Conservation (phyloP, 108 stramenopile genomes). For the Parietichytrium sp. region DNA sequence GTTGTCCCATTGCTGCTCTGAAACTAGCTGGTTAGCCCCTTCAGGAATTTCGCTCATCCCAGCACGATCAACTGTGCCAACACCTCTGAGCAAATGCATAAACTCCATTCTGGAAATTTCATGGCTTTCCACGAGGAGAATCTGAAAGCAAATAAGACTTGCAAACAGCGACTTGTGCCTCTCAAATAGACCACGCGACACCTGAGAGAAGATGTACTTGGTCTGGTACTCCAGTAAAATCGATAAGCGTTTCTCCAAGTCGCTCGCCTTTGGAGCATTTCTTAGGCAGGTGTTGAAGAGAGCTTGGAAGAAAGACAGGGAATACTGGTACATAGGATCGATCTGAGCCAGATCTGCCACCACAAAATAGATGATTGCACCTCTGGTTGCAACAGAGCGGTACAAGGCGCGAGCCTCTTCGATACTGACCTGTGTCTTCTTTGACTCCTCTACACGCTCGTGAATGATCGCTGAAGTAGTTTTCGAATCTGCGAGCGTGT, state of each 20-base stretch:
- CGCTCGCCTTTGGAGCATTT: constrained; percentile 39
- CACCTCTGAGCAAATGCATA: constrained; percentile 56
- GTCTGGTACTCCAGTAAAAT: constrained; percentile 60
- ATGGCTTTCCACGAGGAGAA: constrained; percentile 50
- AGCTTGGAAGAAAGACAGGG: constrained; percentile 59
- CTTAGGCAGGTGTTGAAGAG: constrained; percentile 62
- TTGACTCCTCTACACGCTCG: constrained; percentile 61
- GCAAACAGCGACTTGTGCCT: constrained; percentile 59
- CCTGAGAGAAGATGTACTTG: constrained; percentile 55
- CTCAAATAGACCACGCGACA: constrained; percentile 68
- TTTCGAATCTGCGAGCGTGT: constrained; percentile 64
- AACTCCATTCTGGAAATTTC: constrained; percentile 53
- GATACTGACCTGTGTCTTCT: constrained; percentile 61
- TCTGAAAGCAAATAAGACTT: constrained; percentile 61
- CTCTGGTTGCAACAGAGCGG: constrained; percentile 58
- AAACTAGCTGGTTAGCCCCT: constrained; percentile 46
- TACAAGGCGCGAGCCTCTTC: constrained; percentile 58
- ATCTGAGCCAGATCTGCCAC: constrained; percentile 62
- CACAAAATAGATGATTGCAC: constrained; percentile 66
- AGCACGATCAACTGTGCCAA: constrained; percentile 52
- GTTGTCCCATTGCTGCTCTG: constrained; percentile 60
- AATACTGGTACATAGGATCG: constrained; percentile 72
- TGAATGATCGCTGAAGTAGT: constrained; percentile 57
- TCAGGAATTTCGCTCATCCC: constrained; percentile 14
- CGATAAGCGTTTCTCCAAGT: constrained; percentile 49